Conservation (phyloP, 73 alveolate genomes). For the Stentor roeselii region DNA sequence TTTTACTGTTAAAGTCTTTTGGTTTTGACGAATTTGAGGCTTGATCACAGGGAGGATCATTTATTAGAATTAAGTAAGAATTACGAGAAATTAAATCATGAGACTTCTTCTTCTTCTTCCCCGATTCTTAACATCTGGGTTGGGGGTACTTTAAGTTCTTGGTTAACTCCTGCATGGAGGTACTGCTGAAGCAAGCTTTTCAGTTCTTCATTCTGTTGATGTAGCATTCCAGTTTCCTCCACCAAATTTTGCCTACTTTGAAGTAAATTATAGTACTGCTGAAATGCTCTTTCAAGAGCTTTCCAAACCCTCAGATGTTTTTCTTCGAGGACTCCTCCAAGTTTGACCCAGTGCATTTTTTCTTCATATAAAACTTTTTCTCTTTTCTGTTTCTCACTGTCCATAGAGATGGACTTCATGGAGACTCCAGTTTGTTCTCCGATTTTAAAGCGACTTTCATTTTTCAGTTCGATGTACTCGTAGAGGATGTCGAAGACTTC, state of each 20-base stretch:
- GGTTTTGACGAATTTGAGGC: too few species aligned
- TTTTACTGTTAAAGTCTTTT: not conserved
- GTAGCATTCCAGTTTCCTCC: constrained; percentile 90
- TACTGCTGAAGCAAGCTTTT: constrained; percentile 80
- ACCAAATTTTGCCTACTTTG: constrained; percentile 77
- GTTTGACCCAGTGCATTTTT: constrained; percentile 80
- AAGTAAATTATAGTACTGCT: constrained; percentile 72
- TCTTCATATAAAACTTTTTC: constrained; percentile 80
- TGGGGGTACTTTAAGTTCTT: constrained; percentile 87
- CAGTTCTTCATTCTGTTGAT: constrained; percentile 86
- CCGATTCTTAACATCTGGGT: constrained; percentile 83
- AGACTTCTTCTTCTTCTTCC: constrained; percentile 33
- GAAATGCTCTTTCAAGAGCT: constrained; percentile 68
- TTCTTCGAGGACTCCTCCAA: constrained; percentile 72
- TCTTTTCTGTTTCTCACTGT: constrained; percentile 81
- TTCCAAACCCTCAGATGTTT: constrained; percentile 78
- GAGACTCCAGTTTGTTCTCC: constrained; percentile 49
- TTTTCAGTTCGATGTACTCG: constrained; percentile 61
- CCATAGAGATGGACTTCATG: constrained; percentile 49
- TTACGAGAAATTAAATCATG: not conserved
- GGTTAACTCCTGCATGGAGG: constrained; percentile 87
- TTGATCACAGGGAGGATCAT: too few species aligned
- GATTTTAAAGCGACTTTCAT: constrained; percentile 65
- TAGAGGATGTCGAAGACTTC: constrained; percentile 64
- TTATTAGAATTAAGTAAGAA: too few species aligned